These are phyloP conservation scores for Nakaseomyces delphensis DNA, from an alignment of 1,139 yeast species.

Conservation along the genomic window DNA sequence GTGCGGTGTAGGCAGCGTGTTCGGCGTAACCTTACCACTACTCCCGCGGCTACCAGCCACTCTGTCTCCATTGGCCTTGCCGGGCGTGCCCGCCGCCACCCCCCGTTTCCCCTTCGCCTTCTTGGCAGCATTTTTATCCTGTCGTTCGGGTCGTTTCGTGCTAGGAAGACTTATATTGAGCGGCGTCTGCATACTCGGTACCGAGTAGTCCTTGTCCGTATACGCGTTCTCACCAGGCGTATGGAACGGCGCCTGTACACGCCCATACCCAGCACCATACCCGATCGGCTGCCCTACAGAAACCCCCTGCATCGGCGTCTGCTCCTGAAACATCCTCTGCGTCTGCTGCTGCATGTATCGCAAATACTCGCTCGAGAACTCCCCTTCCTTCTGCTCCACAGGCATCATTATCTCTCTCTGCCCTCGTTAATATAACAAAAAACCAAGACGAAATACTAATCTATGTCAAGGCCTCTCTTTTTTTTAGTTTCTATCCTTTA, in stretches of 20 bases:
- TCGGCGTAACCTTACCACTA: neutral
- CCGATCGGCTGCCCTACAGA: no score
- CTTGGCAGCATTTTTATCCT: no score
- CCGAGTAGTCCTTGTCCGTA: neutral
- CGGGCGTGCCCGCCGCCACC: neutral
- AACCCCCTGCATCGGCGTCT: neutral
- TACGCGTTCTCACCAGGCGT: neutral
- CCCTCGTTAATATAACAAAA: no score
- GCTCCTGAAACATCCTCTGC: neutral
- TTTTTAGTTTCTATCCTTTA: no score
- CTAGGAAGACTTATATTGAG: conserved; percentile 1
- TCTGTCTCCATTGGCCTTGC: neutral
- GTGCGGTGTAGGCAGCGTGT: neutral
- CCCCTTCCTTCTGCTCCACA: no score
- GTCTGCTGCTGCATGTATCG: neutral
- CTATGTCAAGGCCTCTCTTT: no score
- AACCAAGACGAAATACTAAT: no score
- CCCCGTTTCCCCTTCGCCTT: no score
- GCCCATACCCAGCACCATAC: no score
- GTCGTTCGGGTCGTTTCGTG: neutral
- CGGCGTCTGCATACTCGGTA: conserved; percentile 1
- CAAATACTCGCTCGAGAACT: neutral
- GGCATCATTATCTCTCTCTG: no score
- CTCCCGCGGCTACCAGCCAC: neutral
- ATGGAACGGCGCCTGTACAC: no score